A percentile compares a stretch with the other conserved stretches of the same genome.
These are phyloP conservation scores for Eucalyptus regnans DNA, from an alignment of 345 rosid genomes.

Conservation along the genomic window DNA sequence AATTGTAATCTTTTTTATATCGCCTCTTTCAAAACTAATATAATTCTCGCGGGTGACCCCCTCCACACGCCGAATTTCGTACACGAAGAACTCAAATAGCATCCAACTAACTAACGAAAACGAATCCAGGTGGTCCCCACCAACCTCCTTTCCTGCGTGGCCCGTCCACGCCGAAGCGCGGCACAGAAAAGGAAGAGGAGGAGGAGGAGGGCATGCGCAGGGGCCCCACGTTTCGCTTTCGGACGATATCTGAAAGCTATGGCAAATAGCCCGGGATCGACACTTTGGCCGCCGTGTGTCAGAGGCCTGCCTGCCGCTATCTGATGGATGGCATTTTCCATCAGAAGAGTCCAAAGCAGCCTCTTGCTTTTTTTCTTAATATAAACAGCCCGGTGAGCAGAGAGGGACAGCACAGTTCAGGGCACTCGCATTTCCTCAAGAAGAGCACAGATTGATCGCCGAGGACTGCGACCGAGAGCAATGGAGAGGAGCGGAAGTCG, in stretches of 20 bases:
- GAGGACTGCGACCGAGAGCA: background rate
- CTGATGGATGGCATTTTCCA: background rate
- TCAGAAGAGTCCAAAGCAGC: background rate
- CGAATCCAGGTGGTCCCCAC: background rate
- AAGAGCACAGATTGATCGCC: background rate
- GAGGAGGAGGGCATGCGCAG: too few species aligned
- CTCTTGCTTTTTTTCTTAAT: background rate
- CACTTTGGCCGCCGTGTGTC: background rate
- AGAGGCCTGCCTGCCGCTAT: background rate
- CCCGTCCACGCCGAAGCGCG: background rate
- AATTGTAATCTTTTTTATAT: fast-evolving
- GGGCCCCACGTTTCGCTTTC: background rate
- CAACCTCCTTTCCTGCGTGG: background rate
- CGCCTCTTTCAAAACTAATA: background rate
- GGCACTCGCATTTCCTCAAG: background rate
- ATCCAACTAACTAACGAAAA: background rate
- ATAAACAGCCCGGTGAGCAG: background rate
- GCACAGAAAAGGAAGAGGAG: too few species aligned
- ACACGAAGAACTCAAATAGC: background rate
- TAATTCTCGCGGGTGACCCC: background rate
- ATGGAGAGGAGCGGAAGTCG: background rate
- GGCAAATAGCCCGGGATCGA: background rate
- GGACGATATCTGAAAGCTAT: background rate
- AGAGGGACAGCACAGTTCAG: background rate
- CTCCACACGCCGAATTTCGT: background rate